phyloP scores from a whole-genome alignment of 1,139 yeast genomes.

The Hanseniaspora uvarum region DNA sequence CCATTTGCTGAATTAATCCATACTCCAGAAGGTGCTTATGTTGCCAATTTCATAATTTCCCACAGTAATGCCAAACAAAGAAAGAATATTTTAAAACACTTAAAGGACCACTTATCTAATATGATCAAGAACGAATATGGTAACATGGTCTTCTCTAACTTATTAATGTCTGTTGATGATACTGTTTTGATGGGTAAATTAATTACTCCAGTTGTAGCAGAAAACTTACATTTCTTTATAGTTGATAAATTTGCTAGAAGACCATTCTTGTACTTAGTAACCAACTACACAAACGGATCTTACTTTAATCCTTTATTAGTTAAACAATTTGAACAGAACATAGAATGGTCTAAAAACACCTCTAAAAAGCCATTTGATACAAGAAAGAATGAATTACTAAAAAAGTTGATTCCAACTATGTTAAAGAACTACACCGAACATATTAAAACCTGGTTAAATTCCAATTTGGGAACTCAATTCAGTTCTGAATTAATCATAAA shows the following conservation, averaged over 20 bases:
- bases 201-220: conserved; percentile 52
- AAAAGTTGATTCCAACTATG: conserved; percentile 56
- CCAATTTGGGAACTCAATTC: conserved; percentile 75
- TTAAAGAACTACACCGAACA: conserved; percentile 45
- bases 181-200: conserved; percentile 73
- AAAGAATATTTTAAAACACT: conserved; percentile 58
- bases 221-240: conserved; percentile 47
- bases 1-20: conserved; percentile 92
- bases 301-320: conserved; percentile 66
- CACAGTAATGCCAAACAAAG: conserved; percentile 88
- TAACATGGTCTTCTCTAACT: conserved; percentile 63
- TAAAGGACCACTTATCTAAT: conserved; percentile 64
- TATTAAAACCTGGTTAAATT: conserved; percentile 45
- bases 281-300: conserved; percentile 63
- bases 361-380: conserved; percentile 77
- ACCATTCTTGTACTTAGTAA: conserved; percentile 71
- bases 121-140: conserved; percentile 81
- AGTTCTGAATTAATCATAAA: conserved; percentile 62
- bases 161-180: conserved; percentile 86
- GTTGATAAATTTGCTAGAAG: conserved; percentile 75
- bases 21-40: conserved; percentile 88
- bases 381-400: conserved; percentile 61
- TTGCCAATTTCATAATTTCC: conserved; percentile 70
- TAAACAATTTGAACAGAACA: conserved; percentile 50
- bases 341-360: conserved; percentile 57